A percentile compares a stretch with the other conserved stretches of the same genome.
Conservation (phyloP, 306 rosid genomes). For the Prinsepia uniflora region DNA sequence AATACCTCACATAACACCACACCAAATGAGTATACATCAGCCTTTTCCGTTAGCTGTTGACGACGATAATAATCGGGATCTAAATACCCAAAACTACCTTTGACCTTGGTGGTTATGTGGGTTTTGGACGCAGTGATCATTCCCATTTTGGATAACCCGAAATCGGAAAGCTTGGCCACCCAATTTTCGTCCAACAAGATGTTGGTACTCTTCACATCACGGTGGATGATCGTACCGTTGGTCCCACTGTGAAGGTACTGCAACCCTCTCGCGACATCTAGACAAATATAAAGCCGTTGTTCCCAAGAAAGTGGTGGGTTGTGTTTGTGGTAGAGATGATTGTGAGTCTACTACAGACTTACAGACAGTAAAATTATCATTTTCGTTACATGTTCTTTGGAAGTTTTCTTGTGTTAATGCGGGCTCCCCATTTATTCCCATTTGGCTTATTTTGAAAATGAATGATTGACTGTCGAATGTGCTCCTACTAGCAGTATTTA, state of each 20-base stretch:
- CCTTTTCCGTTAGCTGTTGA: conserved; percentile 29
- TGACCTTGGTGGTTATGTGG: no score
- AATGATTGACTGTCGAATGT: no score
- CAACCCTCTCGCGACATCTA: conserved; percentile 27
- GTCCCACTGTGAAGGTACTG: conserved; percentile 26
- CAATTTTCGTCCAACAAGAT: conserved; percentile 31
- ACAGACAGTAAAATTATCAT: no score
- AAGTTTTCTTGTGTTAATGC: no score
- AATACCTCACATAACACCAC: conserved; percentile 39
- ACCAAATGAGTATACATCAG: conserved; percentile 50
- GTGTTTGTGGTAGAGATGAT: conserved; percentile 22
- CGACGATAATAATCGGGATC: no score
- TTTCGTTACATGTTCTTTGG: no score
- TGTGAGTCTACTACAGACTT: no score
- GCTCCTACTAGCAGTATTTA: no score
- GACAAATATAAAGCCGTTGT: conserved; percentile 26
- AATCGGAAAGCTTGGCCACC: conserved; percentile 46
- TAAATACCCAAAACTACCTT: no score
- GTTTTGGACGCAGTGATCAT: conserved; percentile 10
- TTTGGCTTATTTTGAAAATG: no score
- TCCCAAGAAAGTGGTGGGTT: conserved; percentile 29
- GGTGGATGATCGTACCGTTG: conserved; percentile 27
- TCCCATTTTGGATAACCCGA: conserved; percentile 37
- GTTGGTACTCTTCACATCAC: conserved; percentile 36
- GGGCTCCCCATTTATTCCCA: no score